These are phyloP conservation scores for Macrolepiota albuminosa DNA, from an alignment of 768 basidiomycete genomes.

Conservation along the genomic window DNA sequence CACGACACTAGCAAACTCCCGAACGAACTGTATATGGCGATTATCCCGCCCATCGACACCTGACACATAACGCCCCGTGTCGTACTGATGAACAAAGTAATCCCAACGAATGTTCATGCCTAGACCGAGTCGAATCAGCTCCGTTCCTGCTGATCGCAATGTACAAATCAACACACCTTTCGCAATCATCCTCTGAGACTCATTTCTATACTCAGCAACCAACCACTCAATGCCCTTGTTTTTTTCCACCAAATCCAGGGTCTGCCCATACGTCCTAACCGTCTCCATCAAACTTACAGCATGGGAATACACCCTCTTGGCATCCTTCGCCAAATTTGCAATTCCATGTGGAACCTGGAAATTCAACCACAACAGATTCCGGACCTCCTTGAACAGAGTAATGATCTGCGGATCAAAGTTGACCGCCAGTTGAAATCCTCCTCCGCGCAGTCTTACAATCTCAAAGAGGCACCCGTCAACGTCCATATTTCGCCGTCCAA, in stretches of 20 bases:
- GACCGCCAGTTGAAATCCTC: constrained; percentile 82
- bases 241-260: constrained; percentile 82
- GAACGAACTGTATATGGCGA: constrained; percentile 88
- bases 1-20: constrained; percentile 91
- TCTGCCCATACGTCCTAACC: constrained; percentile 96
- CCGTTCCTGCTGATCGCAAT: neutral
- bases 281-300: constrained; percentile 99
- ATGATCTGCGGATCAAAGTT: constrained; percentile 99
- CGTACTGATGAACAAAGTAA: constrained; percentile 92
- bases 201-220: constrained; percentile 91
- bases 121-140: constrained; percentile 22
- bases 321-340: constrained; percentile 97
- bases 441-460: constrained; percentile 71
- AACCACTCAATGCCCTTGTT: constrained; percentile 93
- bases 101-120: constrained; percentile 98
- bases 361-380: constrained; percentile 92
- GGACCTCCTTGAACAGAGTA: constrained; percentile 96
- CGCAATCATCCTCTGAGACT: constrained; percentile 88
- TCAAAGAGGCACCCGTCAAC: constrained; percentile 92
- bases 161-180: constrained; percentile 53
- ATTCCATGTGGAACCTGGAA: constrained; percentile 95
- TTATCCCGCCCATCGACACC: constrained; percentile 77
- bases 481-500: constrained; percentile 88
- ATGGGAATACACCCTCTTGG: constrained; percentile 96
- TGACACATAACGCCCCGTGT: constrained; percentile 70